Base-by-base conservation (phyloP, 306 rosid genomes). In the Lithocarpus polystachyus region DNA sequence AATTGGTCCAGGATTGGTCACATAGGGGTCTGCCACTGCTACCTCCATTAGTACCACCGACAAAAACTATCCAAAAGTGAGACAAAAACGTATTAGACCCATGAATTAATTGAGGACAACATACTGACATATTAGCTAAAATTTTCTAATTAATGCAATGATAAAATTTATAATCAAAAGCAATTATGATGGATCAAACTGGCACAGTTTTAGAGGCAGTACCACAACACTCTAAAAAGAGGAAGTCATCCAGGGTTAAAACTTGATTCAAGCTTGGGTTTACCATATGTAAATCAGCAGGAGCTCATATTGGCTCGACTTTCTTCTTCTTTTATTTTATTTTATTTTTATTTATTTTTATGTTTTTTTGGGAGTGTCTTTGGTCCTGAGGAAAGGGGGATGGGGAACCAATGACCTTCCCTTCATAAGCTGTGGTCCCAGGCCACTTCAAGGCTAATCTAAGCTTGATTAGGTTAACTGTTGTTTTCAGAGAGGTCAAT, bases 1-100 rank as follows among this genome's bases (percentile, higher is more conserved):
- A 73, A 96, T 78, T 56, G 99, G 99, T 75, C 99, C 99, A 2
- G 99, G 97, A 91, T 89, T 93, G 53, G 98, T 86, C 70, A 90
- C 88, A 78, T 91, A 90, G 72, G 92, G 97, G 76, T 93, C 99
- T 64, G 29, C 84, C 31, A 86, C 65, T 28, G 84, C 87, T 59
- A 87, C 75, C 52, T 96, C 99, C 99, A 93, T 93, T 70, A 83
- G 78, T 75, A 71, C 65, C 77, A 56, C 87, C 61, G 71, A 79
- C 72, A 60, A 43, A 65, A 69, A 68, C 72, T 35, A 81, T 75
- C 67, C 60, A 79, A 45, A 64, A 77, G 35, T 15, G 40, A 80
- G 59, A 77, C 68, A 37, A 57, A 79, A 73, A 80, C 18, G 23
- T 70, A 77, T 40, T 69, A 72, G 11, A 79, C 56, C 45, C 80